Evolutionary conservation across 2,329 filamentous ascomycete genomes (phyloP), one percentile per base, ranked within the genome.

Genomic region (Cordyceps cicadae): DNA sequence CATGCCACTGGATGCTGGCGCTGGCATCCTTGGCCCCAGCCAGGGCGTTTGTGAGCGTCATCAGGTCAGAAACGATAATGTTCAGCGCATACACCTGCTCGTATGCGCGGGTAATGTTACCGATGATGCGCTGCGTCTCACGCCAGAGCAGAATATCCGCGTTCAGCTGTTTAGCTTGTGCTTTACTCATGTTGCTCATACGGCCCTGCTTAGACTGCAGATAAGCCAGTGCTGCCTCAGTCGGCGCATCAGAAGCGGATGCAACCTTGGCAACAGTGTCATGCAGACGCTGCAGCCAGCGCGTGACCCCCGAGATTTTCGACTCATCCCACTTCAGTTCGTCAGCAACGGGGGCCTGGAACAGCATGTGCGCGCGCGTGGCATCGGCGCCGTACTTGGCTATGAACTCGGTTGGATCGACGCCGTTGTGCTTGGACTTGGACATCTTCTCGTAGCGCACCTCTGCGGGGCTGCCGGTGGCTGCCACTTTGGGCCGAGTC

Each of bases 351-450:
- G 92, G 90, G 0, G 92, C 92, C 67, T 92, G 89, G 76, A 96
- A 96, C 7, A 96, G 80, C 70, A 96, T 89, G 70, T 96, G 92
- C 4, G 90, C 90, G 60, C 92, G 81, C 2, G 89, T 92, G 6
- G 89, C 87, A 71, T 96, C 92, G 1, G 91, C 89, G 24, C 92
- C 92, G 67, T 94, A 87, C 65, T 83, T 85, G 8, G 79, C 75
- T 61, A 94, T 90, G 64, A 88, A 89, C 0, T 77, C 78, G 0
- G 83, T 85, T 0, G 92, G 92, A 69, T 96, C 90, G 7, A 96
- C 90, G 29, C 92, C 92, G 69, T 96, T 96, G 75, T 94, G 81
- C 73, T 96, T 96, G 68, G 90, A 95, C 75, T 96, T 96, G 45
- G 89, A 94, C 92, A 96, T 96, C 71, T 96, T 96, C 71, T 96